These are phyloP conservation scores for Trichomonascaceae sp. DNA, from an alignment of 1,139 yeast species.

Conservation along the genomic window DNA sequence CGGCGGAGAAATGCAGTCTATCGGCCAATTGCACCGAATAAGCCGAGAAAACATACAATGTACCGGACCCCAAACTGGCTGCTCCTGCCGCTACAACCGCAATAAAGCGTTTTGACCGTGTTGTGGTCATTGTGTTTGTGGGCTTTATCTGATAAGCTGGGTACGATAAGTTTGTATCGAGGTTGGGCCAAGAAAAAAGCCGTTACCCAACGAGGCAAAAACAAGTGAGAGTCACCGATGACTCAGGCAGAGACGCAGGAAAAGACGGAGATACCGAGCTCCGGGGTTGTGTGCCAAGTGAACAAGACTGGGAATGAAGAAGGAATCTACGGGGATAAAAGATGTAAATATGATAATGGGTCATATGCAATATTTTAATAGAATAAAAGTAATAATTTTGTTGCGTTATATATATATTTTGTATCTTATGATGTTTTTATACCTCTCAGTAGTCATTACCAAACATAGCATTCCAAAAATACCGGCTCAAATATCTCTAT, in stretches of 20 bases:
- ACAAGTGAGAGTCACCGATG: neutral
- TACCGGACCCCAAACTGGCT: slow-evolving; percentile 50
- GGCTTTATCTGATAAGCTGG: neutral
- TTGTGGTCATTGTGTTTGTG: neutral
- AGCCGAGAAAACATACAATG: slow-evolving; percentile 53
- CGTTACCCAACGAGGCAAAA: too few species aligned
- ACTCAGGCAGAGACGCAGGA: neutral
- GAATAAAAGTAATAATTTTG: too few species aligned
- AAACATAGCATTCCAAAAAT: too few species aligned
- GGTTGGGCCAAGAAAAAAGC: neutral
- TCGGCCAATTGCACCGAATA: slow-evolving; percentile 57
- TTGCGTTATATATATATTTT: too few species aligned
- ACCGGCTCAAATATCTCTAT: too few species aligned
- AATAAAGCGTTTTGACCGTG: slow-evolving; percentile 10
- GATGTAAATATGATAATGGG: too few species aligned
- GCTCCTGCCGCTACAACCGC: slow-evolving; percentile 20
- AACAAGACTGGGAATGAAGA: too few species aligned
- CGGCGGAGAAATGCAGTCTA: slow-evolving; percentile 45
- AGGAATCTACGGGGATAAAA: too few species aligned
- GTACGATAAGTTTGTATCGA: too few species aligned
- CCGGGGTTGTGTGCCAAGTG: neutral
- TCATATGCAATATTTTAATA: too few species aligned
- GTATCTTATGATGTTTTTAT: too few species aligned
- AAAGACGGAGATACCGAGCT: neutral
- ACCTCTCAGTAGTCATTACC: too few species aligned